Base-by-base conservation (phyloP, 208 protist genomes). In the Trypanosoma scelopori region DNA sequence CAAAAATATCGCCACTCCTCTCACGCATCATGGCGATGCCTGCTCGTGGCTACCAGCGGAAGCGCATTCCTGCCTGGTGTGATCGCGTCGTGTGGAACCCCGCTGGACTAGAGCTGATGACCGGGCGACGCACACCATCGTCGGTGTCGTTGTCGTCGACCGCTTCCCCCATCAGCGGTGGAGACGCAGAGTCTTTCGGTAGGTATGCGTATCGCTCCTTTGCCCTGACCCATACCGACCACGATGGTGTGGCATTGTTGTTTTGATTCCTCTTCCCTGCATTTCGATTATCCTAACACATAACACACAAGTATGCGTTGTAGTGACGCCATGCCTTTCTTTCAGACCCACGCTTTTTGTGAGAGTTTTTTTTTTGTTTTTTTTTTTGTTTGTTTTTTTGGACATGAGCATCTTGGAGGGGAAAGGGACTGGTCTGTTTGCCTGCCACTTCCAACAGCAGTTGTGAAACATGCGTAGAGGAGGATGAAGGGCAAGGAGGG, bases 81-180 rank as follows among this genome's bases (percentile, higher is more conserved):
- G 89, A 94, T 60, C 80, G 89, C n/a, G 71, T 94, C 18, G 47
- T 88, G 3, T 92, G 89, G 64, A 94, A 91, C 52, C 75, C 86
- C 20, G 73, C 89, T 5, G 85, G 74, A 1, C 69, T 91, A 35
- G 85, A 91, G 60, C 69, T 84, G 49, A 74, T 91, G 51, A 62
- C 75, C 7, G 81, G 82, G 6, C 51, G 48, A 3, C 68, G 68
- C 13, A 35, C 60, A 25, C 39, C 75, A 39, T 72, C 22, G 1
- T 35, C 59, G 43, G 22, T n/a, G n/a, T 47, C 75, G 30, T 72
- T 18, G 1, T 35, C 48, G 25, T 15, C 52, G 11, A 4, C 20
- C 63, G 39, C 50, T 64, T 22, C 16, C 42, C 53, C 11, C 35
- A 42, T 56, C 5, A 60, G 32, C 22, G 49, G 37, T 15, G 39